Evolutionary conservation across 306 rosid genomes (phyloP).

Genomic region (Vachellia collinsii): DNA sequence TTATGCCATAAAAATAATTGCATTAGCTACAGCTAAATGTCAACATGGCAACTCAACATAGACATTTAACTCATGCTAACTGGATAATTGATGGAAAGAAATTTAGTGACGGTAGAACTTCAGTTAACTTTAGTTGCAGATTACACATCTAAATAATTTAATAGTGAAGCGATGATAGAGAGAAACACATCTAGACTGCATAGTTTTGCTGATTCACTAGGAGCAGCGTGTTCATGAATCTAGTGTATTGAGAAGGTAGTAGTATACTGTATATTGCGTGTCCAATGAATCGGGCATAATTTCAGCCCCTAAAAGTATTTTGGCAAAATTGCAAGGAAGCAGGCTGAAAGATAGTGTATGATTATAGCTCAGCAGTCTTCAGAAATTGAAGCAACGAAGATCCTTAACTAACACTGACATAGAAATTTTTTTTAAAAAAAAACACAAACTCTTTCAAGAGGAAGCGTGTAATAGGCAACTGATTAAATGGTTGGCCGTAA

Average conservation of each 20-base stretch:
- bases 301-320: neutral
- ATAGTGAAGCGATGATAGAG: neutral
- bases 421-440: neutral
- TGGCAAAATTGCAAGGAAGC: neutral
- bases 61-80: slow-evolving; percentile 3
- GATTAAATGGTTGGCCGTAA: slow-evolving; percentile 19
- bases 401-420: neutral
- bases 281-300: slow-evolving; percentile 7
- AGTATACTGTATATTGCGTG: neutral
- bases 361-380: neutral
- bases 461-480: slow-evolving; percentile 10
- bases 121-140: neutral
- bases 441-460: slow-evolving; percentile 32
- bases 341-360: neutral
- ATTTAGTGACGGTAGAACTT: neutral
- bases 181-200: slow-evolving; percentile 13
- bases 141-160: neutral
- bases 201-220: neutral
- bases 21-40: neutral
- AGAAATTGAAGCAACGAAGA: slow-evolving; percentile 28
- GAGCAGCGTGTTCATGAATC: neutral
- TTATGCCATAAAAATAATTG: slow-evolving; percentile 6
- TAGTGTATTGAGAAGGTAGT: neutral
- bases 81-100: neutral
- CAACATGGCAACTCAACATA: slow-evolving; percentile 28